Evolutionary conservation across 495 filamentous ascomycete species (phyloP), one percentile per base, ranked within the genome.

Genomic region (Neurospora africana): DNA sequence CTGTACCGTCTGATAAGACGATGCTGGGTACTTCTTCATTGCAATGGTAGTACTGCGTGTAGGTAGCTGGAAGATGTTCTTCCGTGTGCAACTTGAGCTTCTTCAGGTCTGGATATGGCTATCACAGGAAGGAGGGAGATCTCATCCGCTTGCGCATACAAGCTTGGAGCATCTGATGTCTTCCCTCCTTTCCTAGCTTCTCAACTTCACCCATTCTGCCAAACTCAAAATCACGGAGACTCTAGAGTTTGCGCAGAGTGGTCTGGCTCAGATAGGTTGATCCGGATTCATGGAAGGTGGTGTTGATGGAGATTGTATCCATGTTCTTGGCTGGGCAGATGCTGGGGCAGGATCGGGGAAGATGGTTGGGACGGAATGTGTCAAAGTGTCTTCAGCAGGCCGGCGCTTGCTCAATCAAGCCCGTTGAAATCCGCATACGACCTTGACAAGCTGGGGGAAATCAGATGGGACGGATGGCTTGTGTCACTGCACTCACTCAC

Each of bases 121-220:
- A 70, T 74, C 72, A 74, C 47, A 53, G 70, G 74, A 75, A 68
- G 68, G 70, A 61, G 21, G 44, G 44, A 47, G 11, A 53, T 58
- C 37, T 5, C 10, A 53, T 40, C 41, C 3, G 10, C 40, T 27
- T 21, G 43, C 21, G 3, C 33, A 27, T 36, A 40, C n/a, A 61
- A 41, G 53, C 47, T 72, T 65, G 23, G 2, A 36, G 69, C n/a
- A n/a, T n/a, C 1, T 23, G 36, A 41, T 35, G 41, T 58, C 35
- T 58, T 27, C 11, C 23, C 23, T 58, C 23, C 23, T 27, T 58
- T 30, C 47, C 47, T 3, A 30, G 47, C 47, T 8, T 58, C 47
- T 3, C 47, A 27, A 30, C 11, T 30, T 1, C 13, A 7, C 9
- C 23, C 47, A 27, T 58, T 53, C 21, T 53, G 44, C 21, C 44